Conservation (phyloP, 192 early-diverging fungal genomes). For the Coemansia sp. region DNA sequence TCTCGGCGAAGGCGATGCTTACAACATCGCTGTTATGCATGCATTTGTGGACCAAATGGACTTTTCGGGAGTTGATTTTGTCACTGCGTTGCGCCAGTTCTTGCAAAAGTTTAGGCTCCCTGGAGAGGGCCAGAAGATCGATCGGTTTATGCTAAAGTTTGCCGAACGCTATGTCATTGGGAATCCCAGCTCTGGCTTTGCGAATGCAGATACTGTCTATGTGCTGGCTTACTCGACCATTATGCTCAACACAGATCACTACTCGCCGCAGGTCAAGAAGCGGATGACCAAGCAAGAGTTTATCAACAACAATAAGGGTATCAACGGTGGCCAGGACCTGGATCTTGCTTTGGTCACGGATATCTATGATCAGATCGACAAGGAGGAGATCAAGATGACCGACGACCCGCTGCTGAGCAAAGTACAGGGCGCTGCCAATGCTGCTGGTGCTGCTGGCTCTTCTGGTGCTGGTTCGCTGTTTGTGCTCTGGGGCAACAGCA, state of each 20-base stretch:
- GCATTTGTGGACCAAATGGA: constrained; percentile 93
- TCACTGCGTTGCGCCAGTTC: constrained; percentile 77
- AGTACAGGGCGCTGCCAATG: constrained; percentile 32
- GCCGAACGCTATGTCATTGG: constrained; percentile 87
- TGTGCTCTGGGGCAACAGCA: constrained; percentile 47
- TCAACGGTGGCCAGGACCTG: constrained; percentile 83
- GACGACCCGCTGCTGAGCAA: constrained; percentile 65
- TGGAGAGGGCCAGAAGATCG: constrained; percentile 94
- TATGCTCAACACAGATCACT: constrained; percentile 92
- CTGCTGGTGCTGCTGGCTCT: too few species aligned
- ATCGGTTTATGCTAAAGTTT: constrained; percentile 97
- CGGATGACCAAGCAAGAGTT: constrained; percentile 88
- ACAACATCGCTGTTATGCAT: constrained; percentile 94
- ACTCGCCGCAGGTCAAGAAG: constrained; percentile 81
- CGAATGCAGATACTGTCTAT: constrained; percentile 92
- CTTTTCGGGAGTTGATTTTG: constrained; percentile 71
- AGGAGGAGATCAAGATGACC: constrained; percentile 91
- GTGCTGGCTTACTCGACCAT: constrained; percentile 90
- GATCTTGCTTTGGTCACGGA: constrained; percentile 65
- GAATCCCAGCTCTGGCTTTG: constrained; percentile 75
- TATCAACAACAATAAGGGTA: constrained; percentile 88
- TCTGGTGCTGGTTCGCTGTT: constrained; percentile 38
- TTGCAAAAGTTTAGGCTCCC: constrained; percentile 89
- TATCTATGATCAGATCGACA: constrained; percentile 81
- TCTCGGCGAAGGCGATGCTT: constrained; percentile 86